These are phyloP conservation scores for Fusarium acutatum DNA, from an alignment of 2,329 filamentous ascomycete species.

Conservation along the genomic window DNA sequence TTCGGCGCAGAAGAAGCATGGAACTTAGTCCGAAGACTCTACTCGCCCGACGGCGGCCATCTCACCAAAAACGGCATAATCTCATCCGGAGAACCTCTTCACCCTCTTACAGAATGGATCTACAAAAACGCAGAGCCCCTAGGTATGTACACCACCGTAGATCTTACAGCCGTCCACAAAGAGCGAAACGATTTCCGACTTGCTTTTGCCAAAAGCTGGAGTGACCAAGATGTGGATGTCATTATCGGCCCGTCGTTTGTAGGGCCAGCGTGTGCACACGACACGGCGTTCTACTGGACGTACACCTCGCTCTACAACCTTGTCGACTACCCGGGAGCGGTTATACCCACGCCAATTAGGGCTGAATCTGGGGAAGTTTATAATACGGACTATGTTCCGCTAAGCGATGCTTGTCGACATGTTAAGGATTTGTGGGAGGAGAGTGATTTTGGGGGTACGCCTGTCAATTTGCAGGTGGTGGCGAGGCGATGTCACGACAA, in stretches of 20 bases:
- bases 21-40: slow-evolving; percentile 49
- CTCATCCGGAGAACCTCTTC: slow-evolving; percentile 54
- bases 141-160: slow-evolving; percentile 30
- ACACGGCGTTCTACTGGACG: slow-evolving; percentile 49
- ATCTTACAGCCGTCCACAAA: slow-evolving; percentile 16
- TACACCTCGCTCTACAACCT: slow-evolving; percentile 51
- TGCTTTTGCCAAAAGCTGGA: slow-evolving; percentile 47
- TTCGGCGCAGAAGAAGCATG: slow-evolving; percentile 43
- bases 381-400: slow-evolving; percentile 26
- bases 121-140: slow-evolving; percentile 41
- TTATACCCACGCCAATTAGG: slow-evolving; percentile 37
- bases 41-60: slow-evolving; percentile 56
- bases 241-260: slow-evolving; percentile 48
- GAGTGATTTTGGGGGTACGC: slow-evolving; percentile 46
- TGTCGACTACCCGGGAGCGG: slow-evolving; percentile 48
- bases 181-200: slow-evolving; percentile 45
- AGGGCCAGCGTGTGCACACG: slow-evolving; percentile 49
- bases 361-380: slow-evolving; percentile 44
- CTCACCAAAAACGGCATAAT: slow-evolving; percentile 45
- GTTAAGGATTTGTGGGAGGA: slow-evolving; percentile 46
- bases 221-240: slow-evolving; percentile 48
- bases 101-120: slow-evolving; percentile 54
- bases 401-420: slow-evolving; percentile 44
- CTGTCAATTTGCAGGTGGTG: slow-evolving; percentile 47
- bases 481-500: slow-evolving; percentile 48